A percentile compares a stretch with the other conserved stretches of the same genome.
phyloP scores from a whole-genome alignment of 176 grass and related monocot species.

The Juncus inflexus region DNA sequence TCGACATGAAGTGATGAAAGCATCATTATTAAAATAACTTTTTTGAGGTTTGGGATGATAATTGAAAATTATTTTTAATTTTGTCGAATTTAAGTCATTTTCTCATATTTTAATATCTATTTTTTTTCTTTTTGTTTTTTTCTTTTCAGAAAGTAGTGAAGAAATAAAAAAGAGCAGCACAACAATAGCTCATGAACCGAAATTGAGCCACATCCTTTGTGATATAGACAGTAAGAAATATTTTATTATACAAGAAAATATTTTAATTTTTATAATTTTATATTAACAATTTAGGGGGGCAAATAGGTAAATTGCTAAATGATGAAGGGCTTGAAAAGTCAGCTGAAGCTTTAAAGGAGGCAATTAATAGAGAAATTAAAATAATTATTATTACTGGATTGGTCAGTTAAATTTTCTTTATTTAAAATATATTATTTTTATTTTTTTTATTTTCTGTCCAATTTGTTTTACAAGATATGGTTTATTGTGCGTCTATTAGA shows the following conservation, averaged over 20 bases:
- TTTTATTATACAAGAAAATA: slow-evolving; percentile 14
- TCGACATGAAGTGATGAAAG: too few relatives aligned
- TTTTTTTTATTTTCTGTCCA: slow-evolving; percentile 17
- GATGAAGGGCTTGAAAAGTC: slow-evolving; percentile 37
- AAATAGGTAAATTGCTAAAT: slow-evolving; percentile 58
- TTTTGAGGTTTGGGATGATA: too few relatives aligned
- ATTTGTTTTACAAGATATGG: background rate
- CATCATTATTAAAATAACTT: too few relatives aligned
- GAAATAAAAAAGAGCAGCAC: slow-evolving; percentile 38
- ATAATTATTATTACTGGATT: slow-evolving; percentile 78
- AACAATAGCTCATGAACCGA: slow-evolving; percentile 33
- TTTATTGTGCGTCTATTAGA: too few relatives aligned
- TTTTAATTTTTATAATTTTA: slow-evolving; percentile 24
- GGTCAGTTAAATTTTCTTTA: slow-evolving; percentile 38
- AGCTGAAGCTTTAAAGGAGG: slow-evolving; percentile 57
- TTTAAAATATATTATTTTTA: slow-evolving; percentile 12
- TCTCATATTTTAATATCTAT: background rate
- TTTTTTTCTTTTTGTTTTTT: slow-evolving; percentile 2
- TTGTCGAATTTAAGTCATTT: too few relatives aligned
- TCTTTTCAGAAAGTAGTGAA: slow-evolving; percentile 40
- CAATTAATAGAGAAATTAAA: slow-evolving; percentile 46
- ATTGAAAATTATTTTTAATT: too few relatives aligned
- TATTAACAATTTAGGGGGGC: slow-evolving; percentile 28
- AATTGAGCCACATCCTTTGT: slow-evolving; percentile 68
- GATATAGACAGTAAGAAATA: slow-evolving; percentile 84